A percentile compares a stretch with the other conserved stretches of the same genome.
Conservation (phyloP, 139 green algal genomes). For the Choricystis sp. region DNA sequence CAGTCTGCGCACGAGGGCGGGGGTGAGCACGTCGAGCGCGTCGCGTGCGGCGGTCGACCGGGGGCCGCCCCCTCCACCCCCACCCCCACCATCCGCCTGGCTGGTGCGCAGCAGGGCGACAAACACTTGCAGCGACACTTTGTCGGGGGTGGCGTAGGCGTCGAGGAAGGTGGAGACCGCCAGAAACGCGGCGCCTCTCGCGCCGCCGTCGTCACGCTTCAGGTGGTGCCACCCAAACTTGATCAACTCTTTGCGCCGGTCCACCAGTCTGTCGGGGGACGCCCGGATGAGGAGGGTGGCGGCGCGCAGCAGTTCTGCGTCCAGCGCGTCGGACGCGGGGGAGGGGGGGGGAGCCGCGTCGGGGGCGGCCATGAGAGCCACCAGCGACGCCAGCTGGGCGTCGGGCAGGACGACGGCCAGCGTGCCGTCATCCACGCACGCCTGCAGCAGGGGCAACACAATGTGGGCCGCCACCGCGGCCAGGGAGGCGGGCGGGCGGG, state of each 20-base stretch:
- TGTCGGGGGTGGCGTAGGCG: slow-evolving; percentile 51
- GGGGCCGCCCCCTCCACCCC: too few species aligned
- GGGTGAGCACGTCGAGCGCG: slow-evolving; percentile 71
- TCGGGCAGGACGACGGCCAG: background rate
- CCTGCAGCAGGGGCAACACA: background rate
- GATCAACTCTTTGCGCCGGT: slow-evolving; percentile 71
- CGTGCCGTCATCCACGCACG: background rate
- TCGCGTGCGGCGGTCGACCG: slow-evolving; percentile 42
- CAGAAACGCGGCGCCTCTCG: slow-evolving; percentile 59
- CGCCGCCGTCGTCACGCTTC: slow-evolving; percentile 51
- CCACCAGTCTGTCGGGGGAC: slow-evolving; percentile 25
- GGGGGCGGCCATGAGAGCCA: background rate
- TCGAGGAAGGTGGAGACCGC: slow-evolving; percentile 67
- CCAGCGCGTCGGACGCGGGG: background rate
- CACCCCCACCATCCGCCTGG: slow-evolving; percentile 54
- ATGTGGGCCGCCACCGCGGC: background rate
- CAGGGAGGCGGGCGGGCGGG: background rate
- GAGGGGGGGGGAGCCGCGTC: background rate
- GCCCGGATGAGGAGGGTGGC: slow-evolving; percentile 45
- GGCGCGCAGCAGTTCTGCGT: slow-evolving; percentile 64
- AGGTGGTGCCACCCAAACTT: slow-evolving; percentile 82
- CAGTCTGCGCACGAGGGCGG: slow-evolving; percentile 8
- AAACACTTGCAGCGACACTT: slow-evolving; percentile 83
- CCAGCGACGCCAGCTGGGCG: background rate
- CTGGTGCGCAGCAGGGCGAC: slow-evolving; percentile 61